phyloP scores from a whole-genome alignment of 2,329 filamentous ascomycete genomes.

The Tolypocladium endophyticum region DNA sequence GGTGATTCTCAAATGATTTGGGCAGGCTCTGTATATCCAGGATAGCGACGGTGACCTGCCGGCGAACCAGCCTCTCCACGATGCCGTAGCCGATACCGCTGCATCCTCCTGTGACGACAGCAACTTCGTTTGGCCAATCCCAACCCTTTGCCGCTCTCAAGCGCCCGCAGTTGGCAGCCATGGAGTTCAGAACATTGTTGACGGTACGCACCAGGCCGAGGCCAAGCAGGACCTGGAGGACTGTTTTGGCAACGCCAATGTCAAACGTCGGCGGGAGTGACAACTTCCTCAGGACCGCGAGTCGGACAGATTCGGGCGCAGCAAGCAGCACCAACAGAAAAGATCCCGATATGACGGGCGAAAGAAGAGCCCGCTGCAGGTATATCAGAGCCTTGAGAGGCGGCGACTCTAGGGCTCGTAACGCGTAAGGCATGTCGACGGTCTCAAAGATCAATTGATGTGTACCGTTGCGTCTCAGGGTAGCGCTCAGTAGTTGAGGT shows the following conservation, averaged over 20 bases:
- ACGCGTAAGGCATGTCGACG: conserved; percentile 2
- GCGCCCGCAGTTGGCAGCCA: conserved; percentile 20
- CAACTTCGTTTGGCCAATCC: conserved; percentile 29
- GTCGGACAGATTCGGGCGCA: conserved; percentile 3
- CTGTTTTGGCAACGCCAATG: conserved; percentile 2
- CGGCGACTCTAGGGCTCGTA: conserved; percentile 4
- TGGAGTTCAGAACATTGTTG: conserved; percentile 14
- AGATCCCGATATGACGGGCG: conserved; percentile 7
- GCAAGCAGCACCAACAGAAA: conserved; percentile 6
- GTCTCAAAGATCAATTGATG: not conserved
- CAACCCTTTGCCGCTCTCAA: conserved; percentile 10
- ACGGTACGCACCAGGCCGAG: conserved; percentile 11
- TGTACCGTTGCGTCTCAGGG: not conserved
- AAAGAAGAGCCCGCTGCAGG: conserved; percentile 2
- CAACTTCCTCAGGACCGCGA: not conserved
- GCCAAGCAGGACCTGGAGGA: conserved; percentile 10
- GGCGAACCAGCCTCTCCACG: conserved; percentile 15
- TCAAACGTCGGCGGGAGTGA: conserved; percentile 2
- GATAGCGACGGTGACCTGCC: conserved; percentile 54
- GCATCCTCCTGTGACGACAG: conserved; percentile 32
- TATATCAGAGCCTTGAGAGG: conserved; percentile 5
- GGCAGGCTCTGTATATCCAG: conserved; percentile 45
- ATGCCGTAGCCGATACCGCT: conserved; percentile 30
- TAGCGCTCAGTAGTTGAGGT: not conserved
- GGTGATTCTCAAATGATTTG: conserved; percentile 11